phyloP scores from a whole-genome alignment of 2,329 filamentous ascomycete genomes.

The Fusarium kyushuense region DNA sequence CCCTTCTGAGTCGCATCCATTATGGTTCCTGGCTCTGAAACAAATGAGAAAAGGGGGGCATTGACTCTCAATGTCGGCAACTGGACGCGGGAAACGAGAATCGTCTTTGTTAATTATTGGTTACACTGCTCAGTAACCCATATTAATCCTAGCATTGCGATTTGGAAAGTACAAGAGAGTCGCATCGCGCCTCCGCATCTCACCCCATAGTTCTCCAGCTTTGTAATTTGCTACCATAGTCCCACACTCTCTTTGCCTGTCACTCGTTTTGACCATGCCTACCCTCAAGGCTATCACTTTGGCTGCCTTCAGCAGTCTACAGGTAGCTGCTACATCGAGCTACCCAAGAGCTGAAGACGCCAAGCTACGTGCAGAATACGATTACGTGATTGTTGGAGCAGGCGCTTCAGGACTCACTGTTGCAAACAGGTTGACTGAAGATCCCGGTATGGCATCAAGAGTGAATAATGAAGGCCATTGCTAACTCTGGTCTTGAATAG shows the following conservation, averaged over 20 bases:
- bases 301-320: slow-evolving; percentile 11
- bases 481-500: slow-evolving; percentile 11
- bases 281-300: slow-evolving; percentile 1
- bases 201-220: neutral
- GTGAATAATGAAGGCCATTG: neutral
- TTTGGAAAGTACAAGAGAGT: slow-evolving; percentile 11
- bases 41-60: neutral
- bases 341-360: neutral
- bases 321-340: neutral
- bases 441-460: slow-evolving; percentile 21
- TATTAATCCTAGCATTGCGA: neutral
- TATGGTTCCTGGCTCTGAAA: slow-evolving; percentile 22
- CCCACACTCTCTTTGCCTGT: neutral
- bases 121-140: neutral
- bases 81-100: slow-evolving; percentile 3
- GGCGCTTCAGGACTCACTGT: slow-evolving; percentile 41
- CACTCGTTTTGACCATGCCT: slow-evolving; percentile 8
- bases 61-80: slow-evolving; percentile 15
- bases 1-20: slow-evolving; percentile 9
- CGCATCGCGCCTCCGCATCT: neutral
- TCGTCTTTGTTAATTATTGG: neutral
- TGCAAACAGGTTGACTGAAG: slow-evolving; percentile 38
- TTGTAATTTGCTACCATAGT: neutral
- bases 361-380: slow-evolving; percentile 26
- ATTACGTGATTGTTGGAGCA: slow-evolving; percentile 39